phyloP scores from a whole-genome alignment of 2,329 filamentous ascomycete species.

The Magnaporthales sp. region DNA sequence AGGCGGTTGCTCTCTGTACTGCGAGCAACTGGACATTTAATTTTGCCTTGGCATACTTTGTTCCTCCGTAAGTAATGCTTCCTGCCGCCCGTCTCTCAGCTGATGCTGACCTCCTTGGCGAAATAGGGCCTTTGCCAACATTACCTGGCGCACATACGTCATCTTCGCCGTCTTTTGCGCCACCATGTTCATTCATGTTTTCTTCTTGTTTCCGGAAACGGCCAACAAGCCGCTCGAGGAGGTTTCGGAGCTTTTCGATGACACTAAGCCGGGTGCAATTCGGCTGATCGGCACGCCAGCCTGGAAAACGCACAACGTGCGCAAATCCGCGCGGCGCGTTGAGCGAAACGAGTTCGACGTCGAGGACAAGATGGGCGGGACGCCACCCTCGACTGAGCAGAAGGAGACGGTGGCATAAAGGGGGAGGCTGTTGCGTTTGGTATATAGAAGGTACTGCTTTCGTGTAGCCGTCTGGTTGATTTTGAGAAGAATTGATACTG shows the following conservation, averaged over 20 bases:
- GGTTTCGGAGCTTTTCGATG: constrained; percentile 23
- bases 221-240: constrained; percentile 26
- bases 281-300: constrained; percentile 30
- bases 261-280: constrained; percentile 24
- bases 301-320: constrained; percentile 31
- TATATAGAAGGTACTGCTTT: too few species aligned
- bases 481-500: too few species aligned
- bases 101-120: background rate
- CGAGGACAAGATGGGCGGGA: constrained; percentile 22
- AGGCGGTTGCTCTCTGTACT: constrained; percentile 24
- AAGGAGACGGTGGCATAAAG: background rate
- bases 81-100: too few species aligned
- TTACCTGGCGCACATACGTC: constrained; percentile 26
- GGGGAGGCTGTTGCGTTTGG: too few species aligned
- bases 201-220: constrained; percentile 25
- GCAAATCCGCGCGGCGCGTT: constrained; percentile 18
- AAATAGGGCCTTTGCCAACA: constrained; percentile 22
- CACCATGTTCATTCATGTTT: constrained; percentile 23
- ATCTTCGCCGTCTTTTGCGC: constrained; percentile 25
- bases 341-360: constrained; percentile 25
- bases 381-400: background rate
- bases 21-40: constrained; percentile 31
- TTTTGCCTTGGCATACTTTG: constrained; percentile 29
- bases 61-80: constrained; percentile 19
- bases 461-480: too few species aligned